Base-by-base conservation (phyloP, 2,329 filamentous ascomycete genomes). In the Diaporthe batatas region DNA sequence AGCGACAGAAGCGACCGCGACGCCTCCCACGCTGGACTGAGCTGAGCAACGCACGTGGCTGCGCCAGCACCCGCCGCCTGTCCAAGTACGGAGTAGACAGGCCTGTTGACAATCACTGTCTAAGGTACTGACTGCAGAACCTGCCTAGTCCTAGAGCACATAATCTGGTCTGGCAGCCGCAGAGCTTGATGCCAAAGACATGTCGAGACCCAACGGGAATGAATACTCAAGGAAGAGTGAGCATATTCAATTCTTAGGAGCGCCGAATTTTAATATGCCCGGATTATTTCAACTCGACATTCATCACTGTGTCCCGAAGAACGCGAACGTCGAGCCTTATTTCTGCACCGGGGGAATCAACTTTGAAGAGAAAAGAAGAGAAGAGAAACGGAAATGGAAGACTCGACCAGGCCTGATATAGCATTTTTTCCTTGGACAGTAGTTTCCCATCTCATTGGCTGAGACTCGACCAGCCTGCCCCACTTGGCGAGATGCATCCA, bases 161-260 rank as follows among this genome's bases (percentile, higher is more conserved):
- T 3, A 21, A 14, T n/a, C 62, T n/a, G 29, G 51, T 53, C 75
- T 75, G 42, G 62, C 36, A 74, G n/a, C 39, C 25, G 55, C 32
- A 70, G 34, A 2, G 18, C 54, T 25, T 49, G 36, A 7, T 69
- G 67, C 73, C 55, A 68, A 68, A 58, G 58, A 32, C 77, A 88
- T 89, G 87, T 90, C 86, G 88, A 86, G 82, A 85, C 88, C 89
- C 87, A 90, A 91, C 89, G 89, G 89, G 88, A 90, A 86, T 86
- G 88, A 85, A 85, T 84, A 87, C 79, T 83, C 81, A 89, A 83
- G 82, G 82, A 75, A 57, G 53, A 72, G 58, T 77, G 79, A 81
- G 86, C 88, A 84, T 88, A 86, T 83, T 85, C 88, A 90, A 90
- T 91, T 90, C 88, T 90, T 90, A 83, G 82, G 89, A 90, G 88